A percentile compares a stretch with the other conserved stretches of the same genome.
Evolutionary conservation across 2,329 filamentous ascomycete species (phyloP).

Genomic region (Didymella segeticola): DNA sequence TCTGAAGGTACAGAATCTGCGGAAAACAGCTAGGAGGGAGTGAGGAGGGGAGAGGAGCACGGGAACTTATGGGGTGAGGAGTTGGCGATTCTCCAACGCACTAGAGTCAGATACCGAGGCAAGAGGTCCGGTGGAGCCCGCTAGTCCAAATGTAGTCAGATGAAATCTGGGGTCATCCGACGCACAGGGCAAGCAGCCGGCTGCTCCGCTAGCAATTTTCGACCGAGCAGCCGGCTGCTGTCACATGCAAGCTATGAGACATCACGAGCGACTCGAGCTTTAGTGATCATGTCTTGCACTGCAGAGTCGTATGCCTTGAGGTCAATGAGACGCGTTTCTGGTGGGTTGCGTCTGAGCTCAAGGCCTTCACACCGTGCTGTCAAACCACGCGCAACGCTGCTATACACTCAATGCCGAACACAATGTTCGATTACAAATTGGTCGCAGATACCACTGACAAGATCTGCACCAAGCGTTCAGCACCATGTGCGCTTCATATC

Average conservation of each 20-base stretch:
- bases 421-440: not conserved
- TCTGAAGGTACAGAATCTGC: not conserved
- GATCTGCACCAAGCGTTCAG: not conserved
- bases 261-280: slow-evolving; percentile 6
- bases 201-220: slow-evolving; percentile 18
- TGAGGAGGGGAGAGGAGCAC: slow-evolving; percentile 17
- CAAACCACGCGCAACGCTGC: not conserved
- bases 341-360: not conserved
- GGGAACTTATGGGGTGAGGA: slow-evolving; percentile 32
- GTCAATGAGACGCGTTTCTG: not conserved
- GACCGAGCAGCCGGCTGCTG: slow-evolving; percentile 14
- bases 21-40: not conserved
- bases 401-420: slow-evolving; percentile 1
- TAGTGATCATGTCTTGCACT: slow-evolving; percentile 10
- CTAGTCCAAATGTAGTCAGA: slow-evolving; percentile 19
- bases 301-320: slow-evolving; percentile 4
- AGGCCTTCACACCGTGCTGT: not conserved
- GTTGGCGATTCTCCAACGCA: slow-evolving; percentile 25
- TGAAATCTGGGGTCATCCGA: not conserved
- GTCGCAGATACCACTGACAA: not conserved
- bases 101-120: slow-evolving; percentile 36
- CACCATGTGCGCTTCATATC: slow-evolving; percentile 15
- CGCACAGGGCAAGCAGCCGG: slow-evolving; percentile 13
- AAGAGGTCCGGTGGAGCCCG: slow-evolving; percentile 20
- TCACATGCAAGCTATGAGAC: slow-evolving; percentile 25